Conservation (phyloP, 768 basidiomycete species). For the Floccularia luteovirens region DNA sequence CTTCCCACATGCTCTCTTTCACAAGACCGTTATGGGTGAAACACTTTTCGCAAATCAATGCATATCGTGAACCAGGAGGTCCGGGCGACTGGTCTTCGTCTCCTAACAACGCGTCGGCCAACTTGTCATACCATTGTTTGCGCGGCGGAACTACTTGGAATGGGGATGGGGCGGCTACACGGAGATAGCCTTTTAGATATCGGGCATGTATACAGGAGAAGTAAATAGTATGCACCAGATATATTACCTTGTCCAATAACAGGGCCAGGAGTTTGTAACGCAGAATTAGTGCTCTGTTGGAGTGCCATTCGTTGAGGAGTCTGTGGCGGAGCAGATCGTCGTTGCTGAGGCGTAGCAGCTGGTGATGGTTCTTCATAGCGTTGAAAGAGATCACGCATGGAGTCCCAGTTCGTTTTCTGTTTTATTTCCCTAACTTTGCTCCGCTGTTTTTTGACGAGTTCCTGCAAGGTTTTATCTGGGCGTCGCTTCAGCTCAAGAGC, state of each 20-base stretch:
- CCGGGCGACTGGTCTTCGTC: constrained; percentile 50
- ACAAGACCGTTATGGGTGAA: constrained; percentile 87
- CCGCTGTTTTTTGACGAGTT: constrained; percentile 70
- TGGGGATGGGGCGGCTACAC: no score
- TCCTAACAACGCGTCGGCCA: constrained; percentile 82
- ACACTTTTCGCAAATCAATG: constrained; percentile 84
- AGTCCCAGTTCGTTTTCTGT: constrained; percentile 95
- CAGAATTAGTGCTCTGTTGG: constrained; percentile 11
- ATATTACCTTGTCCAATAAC: no score
- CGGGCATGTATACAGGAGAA: no score
- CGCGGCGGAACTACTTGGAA: constrained; percentile 39
- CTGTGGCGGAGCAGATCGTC: constrained; percentile 22
- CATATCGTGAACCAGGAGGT: constrained; percentile 54
- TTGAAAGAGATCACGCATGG: constrained; percentile 83
- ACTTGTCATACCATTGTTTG: constrained; percentile 81
- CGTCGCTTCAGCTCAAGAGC: neutral
- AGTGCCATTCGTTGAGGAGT: constrained; percentile 23
- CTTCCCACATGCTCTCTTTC: constrained; percentile 74
- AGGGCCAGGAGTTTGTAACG: constrained; percentile 16
- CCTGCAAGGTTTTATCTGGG: constrained; percentile 73
- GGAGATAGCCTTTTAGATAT: no score
- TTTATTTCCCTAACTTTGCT: constrained; percentile 92
- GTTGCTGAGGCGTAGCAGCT: constrained; percentile 32
- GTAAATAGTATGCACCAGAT: no score
- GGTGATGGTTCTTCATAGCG: constrained; percentile 68